Evolutionary conservation across 441 rosid species (phyloP).

Genomic region (Raphanus hybrid): DNA sequence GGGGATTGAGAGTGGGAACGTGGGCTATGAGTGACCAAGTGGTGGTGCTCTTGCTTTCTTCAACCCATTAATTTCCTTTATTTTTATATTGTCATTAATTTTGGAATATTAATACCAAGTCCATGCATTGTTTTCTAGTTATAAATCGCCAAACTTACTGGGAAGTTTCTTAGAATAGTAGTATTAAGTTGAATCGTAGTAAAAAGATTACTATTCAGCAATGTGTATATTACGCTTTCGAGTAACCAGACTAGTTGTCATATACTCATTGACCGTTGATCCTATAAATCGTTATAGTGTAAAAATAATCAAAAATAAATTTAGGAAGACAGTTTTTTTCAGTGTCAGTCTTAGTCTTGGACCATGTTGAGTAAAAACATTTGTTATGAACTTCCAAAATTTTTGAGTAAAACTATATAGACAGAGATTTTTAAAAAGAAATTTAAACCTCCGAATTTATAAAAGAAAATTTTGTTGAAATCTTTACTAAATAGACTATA

Average conservation of each 20-base stretch:
- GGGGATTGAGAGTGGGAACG: slow-evolving; percentile 46
- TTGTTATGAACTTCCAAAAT: no score
- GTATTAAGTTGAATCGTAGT: not conserved
- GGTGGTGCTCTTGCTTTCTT: slow-evolving; percentile 47
- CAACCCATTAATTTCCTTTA: slow-evolving; percentile 33
- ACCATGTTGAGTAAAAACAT: no score
- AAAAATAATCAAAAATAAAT: not conserved
- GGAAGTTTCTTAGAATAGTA: not conserved
- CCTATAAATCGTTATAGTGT: slow-evolving; percentile 3
- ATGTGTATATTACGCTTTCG: not conserved
- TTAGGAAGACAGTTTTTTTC: not conserved
- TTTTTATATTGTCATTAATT: slow-evolving; percentile 33
- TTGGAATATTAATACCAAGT: slow-evolving; percentile 28
- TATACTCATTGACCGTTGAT: not conserved
- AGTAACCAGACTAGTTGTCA: not conserved
- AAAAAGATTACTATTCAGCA: not conserved
- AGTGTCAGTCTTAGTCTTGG: no score
- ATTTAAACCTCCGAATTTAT: no score
- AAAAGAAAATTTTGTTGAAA: no score
- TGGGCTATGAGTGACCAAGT: slow-evolving; percentile 48
- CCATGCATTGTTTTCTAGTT: slow-evolving; percentile 34
- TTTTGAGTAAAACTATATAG: no score
- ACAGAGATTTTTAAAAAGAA: no score
- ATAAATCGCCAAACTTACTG: slow-evolving; percentile 9
- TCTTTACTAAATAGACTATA: no score